Base-by-base conservation (phyloP, 2,329 filamentous ascomycete species). In the Aspergillus fructus region DNA sequence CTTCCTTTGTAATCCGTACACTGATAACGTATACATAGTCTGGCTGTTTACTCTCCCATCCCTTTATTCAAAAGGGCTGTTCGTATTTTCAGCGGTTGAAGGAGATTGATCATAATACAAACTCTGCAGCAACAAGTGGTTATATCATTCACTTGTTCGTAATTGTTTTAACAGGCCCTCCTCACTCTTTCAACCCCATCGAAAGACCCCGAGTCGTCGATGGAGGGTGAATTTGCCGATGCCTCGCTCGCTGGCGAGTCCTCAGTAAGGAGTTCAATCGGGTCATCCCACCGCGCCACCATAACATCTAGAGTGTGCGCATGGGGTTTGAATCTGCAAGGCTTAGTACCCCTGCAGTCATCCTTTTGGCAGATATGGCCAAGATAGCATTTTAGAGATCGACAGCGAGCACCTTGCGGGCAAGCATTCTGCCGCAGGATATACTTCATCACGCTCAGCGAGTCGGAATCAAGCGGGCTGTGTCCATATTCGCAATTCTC, bases 401-500 rank as follows among this genome's bases (percentile, higher is more conserved):
- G 75, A 59, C 81, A 84, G 0, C 51, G 63, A 2, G 74, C 70
- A 21, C 72, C 75, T 2, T 65, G 60, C 2, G 71, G 64, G 61
- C 81, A 84, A 1, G 76, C 74, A 24, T 70, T 73, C 45, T 74
- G 73, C 24, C 75, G 75, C 1, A 79, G 69, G n/a, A 82, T 74
- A 50, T 76, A 76, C 53, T 74, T 72, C 17, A 83, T 70, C 1
- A 77, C 76, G 4, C 74, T 72, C 8, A 75, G 64, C 3, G 77
- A 66, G 6, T 68, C 68, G 1, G 71, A 60, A 5, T 76, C 74
- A 3, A 83, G 71, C 3, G 74, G 68, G 24, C 62, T 67, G 62
- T 84, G 82, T 49, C 83, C 80, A 62, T 74, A 83, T 3, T 66
- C 65, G 59, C 79, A 81, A 54, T 58, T 57, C 42, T 66, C 59